Percentiles rank a stretch among this genome's conserved stretches.
Conservation (phyloP, 495 filamentous ascomycete genomes). For the Penicillium angulare region DNA sequence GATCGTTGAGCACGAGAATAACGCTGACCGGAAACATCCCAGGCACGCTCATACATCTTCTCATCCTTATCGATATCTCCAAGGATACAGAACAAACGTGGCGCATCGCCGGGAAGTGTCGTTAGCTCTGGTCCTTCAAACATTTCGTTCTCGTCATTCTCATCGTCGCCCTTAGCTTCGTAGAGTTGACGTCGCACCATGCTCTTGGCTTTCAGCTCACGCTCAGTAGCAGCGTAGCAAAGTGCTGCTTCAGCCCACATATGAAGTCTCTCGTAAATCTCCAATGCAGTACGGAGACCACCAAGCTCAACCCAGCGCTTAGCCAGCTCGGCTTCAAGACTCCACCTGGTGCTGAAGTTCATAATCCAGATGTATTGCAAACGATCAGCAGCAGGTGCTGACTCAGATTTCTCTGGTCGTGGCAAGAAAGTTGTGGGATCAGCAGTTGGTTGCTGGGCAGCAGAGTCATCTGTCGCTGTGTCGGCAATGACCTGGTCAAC, state of each 20-base stretch:
- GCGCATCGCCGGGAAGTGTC: slow-evolving; percentile 76
- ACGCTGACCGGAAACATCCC: slow-evolving; percentile 77
- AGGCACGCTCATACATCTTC: slow-evolving; percentile 76
- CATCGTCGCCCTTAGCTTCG: slow-evolving; percentile 47
- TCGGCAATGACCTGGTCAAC: slow-evolving; percentile 96
- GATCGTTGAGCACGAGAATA: slow-evolving; percentile 88
- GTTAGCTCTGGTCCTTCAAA: slow-evolving; percentile 59
- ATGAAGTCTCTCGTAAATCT: slow-evolving; percentile 91
- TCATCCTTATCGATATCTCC: slow-evolving; percentile 82
- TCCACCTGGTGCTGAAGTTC: slow-evolving; percentile 83
- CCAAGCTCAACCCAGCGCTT: slow-evolving; percentile 86
- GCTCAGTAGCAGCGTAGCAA: slow-evolving; percentile 77
- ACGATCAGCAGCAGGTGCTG: slow-evolving; percentile 71
- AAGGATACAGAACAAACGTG: slow-evolving; percentile 87
- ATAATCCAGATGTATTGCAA: slow-evolving; percentile 80
- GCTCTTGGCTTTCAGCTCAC: slow-evolving; percentile 76
- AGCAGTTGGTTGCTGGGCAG: slow-evolving; percentile 27
- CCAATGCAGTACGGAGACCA: slow-evolving; percentile 82
- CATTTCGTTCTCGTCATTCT: slow-evolving; percentile 55
- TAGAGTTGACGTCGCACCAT: slow-evolving; percentile 78
- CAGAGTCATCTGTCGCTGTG: slow-evolving; percentile 52
- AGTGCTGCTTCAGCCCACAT: slow-evolving; percentile 96
- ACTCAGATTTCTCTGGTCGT: slow-evolving; percentile 68
- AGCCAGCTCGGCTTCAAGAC: slow-evolving; percentile 89
- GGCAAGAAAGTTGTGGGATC: slow-evolving; percentile 77